phyloP scores from a whole-genome alignment of 352 stramenopile species.

The Achlya hypogyna region DNA sequence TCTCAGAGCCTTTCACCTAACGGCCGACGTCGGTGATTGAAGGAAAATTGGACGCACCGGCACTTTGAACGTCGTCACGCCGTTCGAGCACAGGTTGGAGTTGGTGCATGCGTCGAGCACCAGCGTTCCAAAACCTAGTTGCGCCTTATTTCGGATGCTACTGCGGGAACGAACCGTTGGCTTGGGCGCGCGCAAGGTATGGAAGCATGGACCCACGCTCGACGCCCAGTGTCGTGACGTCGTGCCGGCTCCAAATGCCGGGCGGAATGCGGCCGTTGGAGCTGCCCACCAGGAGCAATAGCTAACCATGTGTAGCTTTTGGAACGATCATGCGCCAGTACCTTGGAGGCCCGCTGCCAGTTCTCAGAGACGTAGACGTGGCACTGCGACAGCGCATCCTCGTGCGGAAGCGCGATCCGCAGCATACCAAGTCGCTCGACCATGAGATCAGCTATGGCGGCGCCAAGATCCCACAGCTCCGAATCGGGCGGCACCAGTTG shows the following conservation, averaged over 20 bases:
- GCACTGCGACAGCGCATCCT: neutral
- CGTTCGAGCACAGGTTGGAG: neutral
- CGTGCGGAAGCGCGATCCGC: neutral
- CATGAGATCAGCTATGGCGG: neutral
- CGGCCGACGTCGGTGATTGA: neutral
- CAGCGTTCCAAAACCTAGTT: neutral
- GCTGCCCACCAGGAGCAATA: neutral
- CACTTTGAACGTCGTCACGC: neutral
- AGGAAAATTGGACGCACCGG: too few species aligned
- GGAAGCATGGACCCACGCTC: neutral
- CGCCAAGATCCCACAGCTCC: neutral
- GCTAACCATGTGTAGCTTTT: neutral
- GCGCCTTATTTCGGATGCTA: neutral
- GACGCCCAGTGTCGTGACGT: neutral
- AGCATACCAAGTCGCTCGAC: neutral
- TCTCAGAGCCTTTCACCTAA: neutral
- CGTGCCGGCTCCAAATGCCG: neutral
- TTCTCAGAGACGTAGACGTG: neutral
- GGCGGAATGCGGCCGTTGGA: neutral
- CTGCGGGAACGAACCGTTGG: neutral
- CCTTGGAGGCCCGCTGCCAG: neutral
- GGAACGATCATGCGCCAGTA: neutral
- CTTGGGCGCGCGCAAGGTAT: neutral
- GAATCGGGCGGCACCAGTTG: neutral
- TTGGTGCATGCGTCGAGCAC: neutral